Percentiles rank a stretch among this genome's conserved stretches.
Evolutionary conservation across 2,329 filamentous ascomycete genomes (phyloP).

Genomic region (Botrytis squamosa): DNA sequence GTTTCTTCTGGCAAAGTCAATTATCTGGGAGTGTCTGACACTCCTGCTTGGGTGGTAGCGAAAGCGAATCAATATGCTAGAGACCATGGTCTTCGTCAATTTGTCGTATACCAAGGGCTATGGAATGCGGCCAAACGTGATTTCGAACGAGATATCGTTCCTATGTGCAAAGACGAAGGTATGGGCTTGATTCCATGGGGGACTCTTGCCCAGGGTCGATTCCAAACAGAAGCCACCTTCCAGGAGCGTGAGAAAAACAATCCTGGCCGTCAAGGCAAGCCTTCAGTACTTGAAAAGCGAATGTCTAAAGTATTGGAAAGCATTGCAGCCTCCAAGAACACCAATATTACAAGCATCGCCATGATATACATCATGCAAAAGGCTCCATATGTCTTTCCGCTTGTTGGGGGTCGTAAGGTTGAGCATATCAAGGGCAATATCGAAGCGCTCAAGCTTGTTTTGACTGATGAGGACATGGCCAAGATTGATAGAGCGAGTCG

Average conservation of each 20-base stretch:
- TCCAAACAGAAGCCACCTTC: not conserved
- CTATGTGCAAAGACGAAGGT: slow-evolving; percentile 44
- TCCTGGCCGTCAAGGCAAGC: not conserved
- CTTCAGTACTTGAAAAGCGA: not conserved
- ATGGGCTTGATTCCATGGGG: slow-evolving; percentile 42
- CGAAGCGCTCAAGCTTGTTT: slow-evolving; percentile 49
- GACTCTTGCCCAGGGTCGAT: not conserved
- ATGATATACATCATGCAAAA: slow-evolving; percentile 58
- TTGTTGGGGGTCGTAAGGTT: slow-evolving; percentile 56
- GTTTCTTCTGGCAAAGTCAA: slow-evolving; percentile 55
- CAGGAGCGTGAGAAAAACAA: not conserved
- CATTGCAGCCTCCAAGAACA: slow-evolving; percentile 20
- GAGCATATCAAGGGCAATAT: slow-evolving; percentile 58
- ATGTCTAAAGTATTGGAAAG: not conserved
- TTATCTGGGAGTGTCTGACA: slow-evolving; percentile 51
- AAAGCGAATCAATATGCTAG: slow-evolving; percentile 50
- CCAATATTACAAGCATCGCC: slow-evolving; percentile 51
- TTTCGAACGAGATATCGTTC: slow-evolving; percentile 48
- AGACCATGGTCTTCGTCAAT: slow-evolving; percentile 53
- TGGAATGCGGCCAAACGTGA: slow-evolving; percentile 56
- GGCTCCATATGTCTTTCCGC: slow-evolving; percentile 55
- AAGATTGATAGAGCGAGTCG: slow-evolving; percentile 47
- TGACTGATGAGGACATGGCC: slow-evolving; percentile 52
- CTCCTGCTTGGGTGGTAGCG: slow-evolving; percentile 48
- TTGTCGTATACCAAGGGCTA: slow-evolving; percentile 55